A percentile compares a stretch with the other conserved stretches of the same genome.
These are phyloP conservation scores for Talaromyces sp. DNA, from an alignment of 2,329 filamentous ascomycete genomes.

Conservation along the genomic window DNA sequence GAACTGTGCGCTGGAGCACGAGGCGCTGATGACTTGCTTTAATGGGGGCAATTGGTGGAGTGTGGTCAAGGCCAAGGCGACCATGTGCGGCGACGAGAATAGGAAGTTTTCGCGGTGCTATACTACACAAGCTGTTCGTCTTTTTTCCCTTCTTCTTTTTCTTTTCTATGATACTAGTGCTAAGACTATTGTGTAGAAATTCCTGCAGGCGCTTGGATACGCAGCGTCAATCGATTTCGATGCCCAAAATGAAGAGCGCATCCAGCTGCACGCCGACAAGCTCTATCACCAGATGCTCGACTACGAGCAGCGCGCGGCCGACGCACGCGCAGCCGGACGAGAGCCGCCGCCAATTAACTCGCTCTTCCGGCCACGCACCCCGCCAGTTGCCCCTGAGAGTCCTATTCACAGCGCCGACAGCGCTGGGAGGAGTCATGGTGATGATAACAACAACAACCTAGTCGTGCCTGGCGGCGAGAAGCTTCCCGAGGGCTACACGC, in stretches of 20 bases:
- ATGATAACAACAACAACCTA: constrained; percentile 15
- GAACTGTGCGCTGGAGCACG: constrained; percentile 86
- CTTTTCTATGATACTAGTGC: neutral
- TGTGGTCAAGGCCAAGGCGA: constrained; percentile 51
- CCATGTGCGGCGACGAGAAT: constrained; percentile 76
- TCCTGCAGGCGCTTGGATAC: constrained; percentile 87
- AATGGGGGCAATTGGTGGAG: constrained; percentile 62
- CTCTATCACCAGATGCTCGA: constrained; percentile 82
- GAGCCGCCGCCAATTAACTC: constrained; percentile 40
- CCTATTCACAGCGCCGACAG: neutral
- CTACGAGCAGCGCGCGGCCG: constrained; percentile 70
- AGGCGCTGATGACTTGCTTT: constrained; percentile 79
- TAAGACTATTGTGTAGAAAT: constrained; percentile 51
- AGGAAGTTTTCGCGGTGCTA: constrained; percentile 80
- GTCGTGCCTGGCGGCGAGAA: constrained; percentile 32
- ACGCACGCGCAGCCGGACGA: constrained; percentile 41
- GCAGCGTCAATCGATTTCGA: constrained; percentile 62
- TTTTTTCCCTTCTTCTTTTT: neutral
- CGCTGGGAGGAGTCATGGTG: neutral
- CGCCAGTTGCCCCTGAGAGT: constrained; percentile 10
- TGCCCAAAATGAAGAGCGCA: constrained; percentile 69
- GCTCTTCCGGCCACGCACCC: constrained; percentile 36
- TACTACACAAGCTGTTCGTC: constrained; percentile 68
- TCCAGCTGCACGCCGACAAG: constrained; percentile 92
- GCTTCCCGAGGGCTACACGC: constrained; percentile 30